Conservation (phyloP, 176 grass and related monocot species). For the Saccharum spontaneum region DNA sequence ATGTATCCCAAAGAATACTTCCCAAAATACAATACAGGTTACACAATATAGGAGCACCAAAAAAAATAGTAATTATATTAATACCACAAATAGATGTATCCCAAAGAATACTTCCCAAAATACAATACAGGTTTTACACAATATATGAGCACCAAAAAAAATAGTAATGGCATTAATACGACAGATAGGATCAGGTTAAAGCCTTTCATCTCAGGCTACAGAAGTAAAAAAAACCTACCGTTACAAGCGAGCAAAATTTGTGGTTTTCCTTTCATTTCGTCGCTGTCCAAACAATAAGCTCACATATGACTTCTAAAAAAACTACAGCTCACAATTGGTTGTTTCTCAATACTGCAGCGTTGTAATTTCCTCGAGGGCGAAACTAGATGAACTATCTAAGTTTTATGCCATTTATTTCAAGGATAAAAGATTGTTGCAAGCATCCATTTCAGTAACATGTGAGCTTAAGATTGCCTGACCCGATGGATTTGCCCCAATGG, state of each 20-base stretch:
- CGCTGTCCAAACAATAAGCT: conserved; percentile 30
- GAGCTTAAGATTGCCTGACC: conserved; percentile 49
- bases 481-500: conserved; percentile 40
- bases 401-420: conserved; percentile 20
- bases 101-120: not conserved
- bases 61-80: too few relatives aligned
- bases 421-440: conserved; percentile 47
- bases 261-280: not conserved
- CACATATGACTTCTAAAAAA: conserved; percentile 26
- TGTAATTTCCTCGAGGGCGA: not conserved
- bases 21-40: not conserved
- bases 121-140: not conserved
- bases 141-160: too few relatives aligned
- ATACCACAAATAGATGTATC: not conserved
- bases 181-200: not conserved
- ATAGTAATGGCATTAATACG: not conserved
- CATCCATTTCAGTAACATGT: conserved; percentile 33
- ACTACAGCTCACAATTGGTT: conserved; percentile 12
- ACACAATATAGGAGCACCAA: not conserved
- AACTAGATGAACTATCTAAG: conserved; percentile 4
- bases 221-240: not conserved
- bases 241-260: conserved; percentile 14
- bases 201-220: not conserved
- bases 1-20: too few relatives aligned
- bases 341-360: conserved; percentile 16